phyloP scores from a whole-genome alignment of 2,329 filamentous ascomycete genomes.

The Ascochyta koolunga region DNA sequence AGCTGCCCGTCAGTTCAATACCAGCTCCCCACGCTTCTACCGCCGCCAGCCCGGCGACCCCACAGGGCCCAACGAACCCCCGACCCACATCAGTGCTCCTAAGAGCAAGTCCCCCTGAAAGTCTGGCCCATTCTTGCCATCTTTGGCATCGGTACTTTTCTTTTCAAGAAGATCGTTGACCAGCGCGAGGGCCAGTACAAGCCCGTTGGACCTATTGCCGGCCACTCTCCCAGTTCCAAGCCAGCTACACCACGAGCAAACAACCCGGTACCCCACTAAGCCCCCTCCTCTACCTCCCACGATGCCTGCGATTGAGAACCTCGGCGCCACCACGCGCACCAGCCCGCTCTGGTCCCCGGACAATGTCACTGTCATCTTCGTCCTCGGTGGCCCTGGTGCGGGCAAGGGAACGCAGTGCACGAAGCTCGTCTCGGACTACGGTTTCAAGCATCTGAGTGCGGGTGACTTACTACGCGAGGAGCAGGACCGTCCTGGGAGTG shows the following conservation, averaged over 20 bases:
- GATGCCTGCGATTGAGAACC: slow-evolving; percentile 49
- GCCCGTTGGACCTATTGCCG: slow-evolving; percentile 35
- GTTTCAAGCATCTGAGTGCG: slow-evolving; percentile 90
- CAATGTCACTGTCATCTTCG: slow-evolving; percentile 91
- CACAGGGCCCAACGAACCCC: slow-evolving; percentile 48
- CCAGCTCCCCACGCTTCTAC: slow-evolving; percentile 29
- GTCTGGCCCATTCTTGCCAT: slow-evolving; percentile 56
- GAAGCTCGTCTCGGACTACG: slow-evolving; percentile 83
- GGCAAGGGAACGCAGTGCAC: slow-evolving; percentile 97
- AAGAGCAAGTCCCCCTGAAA: slow-evolving; percentile 48
- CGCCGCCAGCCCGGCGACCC: slow-evolving; percentile 45
- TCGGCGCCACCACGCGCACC: slow-evolving; percentile 54
- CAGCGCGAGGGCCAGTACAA: slow-evolving; percentile 49
- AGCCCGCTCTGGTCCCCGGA: slow-evolving; percentile 74
- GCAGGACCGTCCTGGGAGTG: slow-evolving; percentile 81
- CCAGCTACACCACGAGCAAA: slow-evolving; percentile 21
- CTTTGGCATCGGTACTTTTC: slow-evolving; percentile 52
- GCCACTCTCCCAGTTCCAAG: slow-evolving; percentile 40
- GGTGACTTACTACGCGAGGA: slow-evolving; percentile 93
- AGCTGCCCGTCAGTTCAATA: slow-evolving; percentile 32
- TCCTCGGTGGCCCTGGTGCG: slow-evolving; percentile 92
- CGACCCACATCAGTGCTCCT: slow-evolving; percentile 39
- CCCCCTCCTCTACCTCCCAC: slow-evolving; percentile 12
- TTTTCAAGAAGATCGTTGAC: slow-evolving; percentile 56
- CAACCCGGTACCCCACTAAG: slow-evolving; percentile 36